A percentile compares a stretch with the other conserved stretches of the same genome.
Evolutionary conservation across 2,329 filamentous ascomycete species (phyloP).

Genomic region (Aspergillus tanneri): DNA sequence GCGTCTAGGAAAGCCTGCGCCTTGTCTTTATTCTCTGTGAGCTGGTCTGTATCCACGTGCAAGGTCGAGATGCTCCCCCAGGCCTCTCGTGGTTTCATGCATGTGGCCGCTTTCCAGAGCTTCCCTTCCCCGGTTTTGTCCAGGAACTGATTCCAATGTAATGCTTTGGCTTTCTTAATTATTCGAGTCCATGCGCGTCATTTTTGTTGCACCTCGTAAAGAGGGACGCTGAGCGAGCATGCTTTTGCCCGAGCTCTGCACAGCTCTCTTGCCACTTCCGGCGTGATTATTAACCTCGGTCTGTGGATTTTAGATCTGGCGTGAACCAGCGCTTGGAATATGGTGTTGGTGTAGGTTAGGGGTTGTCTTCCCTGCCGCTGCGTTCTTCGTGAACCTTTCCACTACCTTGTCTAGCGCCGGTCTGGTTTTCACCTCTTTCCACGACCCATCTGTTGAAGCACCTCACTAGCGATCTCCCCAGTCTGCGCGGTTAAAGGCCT

Average conservation of each 20-base stretch:
- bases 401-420: conserved; percentile 13
- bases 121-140: conserved; percentile 18
- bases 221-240: conserved; percentile 8
- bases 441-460: no score
- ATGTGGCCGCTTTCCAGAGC: conserved; percentile 20
- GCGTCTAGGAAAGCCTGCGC: no score
- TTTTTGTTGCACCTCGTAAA: conserved; percentile 15
- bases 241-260: conserved; percentile 1
- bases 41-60: no score
- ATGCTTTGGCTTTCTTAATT: conserved; percentile 20
- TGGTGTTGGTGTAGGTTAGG: conserved; percentile 5
- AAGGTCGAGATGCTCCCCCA: no score
- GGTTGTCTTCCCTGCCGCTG: no score
- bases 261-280: conserved; percentile 27
- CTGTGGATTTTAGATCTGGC: no score
- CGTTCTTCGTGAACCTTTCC: conserved; percentile 13
- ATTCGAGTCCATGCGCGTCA: conserved; percentile 21
- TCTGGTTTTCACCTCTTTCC: no score
- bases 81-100: conserved; percentile 13
- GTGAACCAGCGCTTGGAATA: no score
- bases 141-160: conserved; percentile 25
- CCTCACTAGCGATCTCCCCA: no score
- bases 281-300: no score
- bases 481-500: no score
- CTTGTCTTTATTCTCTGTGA: no score